Evolutionary conservation across 192 early-diverging fungal genomes (phyloP).

Genomic region (Coemansia sp.): DNA sequence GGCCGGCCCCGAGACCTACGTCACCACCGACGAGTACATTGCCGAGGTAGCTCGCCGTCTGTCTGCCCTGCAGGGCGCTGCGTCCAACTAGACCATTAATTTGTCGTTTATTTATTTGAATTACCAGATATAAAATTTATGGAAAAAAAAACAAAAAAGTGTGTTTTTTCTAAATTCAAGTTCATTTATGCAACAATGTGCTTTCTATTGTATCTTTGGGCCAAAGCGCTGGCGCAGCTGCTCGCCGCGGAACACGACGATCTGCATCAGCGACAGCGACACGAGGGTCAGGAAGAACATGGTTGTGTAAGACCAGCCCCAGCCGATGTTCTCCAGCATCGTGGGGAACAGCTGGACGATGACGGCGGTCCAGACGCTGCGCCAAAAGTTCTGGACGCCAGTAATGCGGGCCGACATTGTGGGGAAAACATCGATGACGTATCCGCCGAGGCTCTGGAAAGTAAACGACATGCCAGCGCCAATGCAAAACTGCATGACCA

Average conservation of each 20-base stretch:
- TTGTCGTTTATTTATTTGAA: background rate
- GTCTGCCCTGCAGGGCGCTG: conserved; percentile 26
- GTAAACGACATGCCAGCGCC: conserved; percentile 47
- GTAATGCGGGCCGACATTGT: conserved; percentile 44
- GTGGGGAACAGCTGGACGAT: conserved; percentile 46
- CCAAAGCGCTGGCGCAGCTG: conserved; percentile 29
- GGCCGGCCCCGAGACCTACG: conserved; percentile 75
- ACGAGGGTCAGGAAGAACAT: conserved; percentile 34
- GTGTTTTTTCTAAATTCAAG: too few species aligned
- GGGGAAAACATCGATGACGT: conserved; percentile 54
- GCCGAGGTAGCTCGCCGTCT: conserved; percentile 72
- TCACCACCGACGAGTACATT: conserved; percentile 85
- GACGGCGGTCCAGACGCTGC: conserved; percentile 44
- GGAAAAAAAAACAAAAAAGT: too few species aligned
- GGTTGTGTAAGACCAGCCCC: conserved; percentile 47
- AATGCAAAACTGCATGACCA: conserved; percentile 39
- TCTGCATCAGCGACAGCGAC: conserved; percentile 25
- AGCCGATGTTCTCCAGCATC: conserved; percentile 43
- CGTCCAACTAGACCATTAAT: conserved; percentile 6
- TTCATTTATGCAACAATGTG: too few species aligned
- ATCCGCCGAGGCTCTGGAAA: conserved; percentile 42
- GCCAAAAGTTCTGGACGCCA: conserved; percentile 51
- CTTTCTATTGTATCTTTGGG: conserved; percentile 12
- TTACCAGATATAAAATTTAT: background rate
- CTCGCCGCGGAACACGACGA: conserved; percentile 32